Evolutionary conservation across 2,329 filamentous ascomycete genomes (phyloP).

Genomic region (Trichoderma endophyticum): DNA sequence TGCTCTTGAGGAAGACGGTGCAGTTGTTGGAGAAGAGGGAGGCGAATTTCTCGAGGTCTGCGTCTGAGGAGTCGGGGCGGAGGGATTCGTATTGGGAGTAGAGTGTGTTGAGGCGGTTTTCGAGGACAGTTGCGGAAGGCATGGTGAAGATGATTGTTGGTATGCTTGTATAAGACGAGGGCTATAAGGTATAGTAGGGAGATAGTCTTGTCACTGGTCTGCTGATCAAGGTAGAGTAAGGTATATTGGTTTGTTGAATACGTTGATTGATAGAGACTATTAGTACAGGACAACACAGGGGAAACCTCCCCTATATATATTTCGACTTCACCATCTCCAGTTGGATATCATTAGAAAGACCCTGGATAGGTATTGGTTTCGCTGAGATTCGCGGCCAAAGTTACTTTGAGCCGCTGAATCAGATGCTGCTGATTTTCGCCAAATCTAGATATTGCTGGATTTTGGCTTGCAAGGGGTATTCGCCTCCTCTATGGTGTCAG

Average conservation of each 20-base stretch:
- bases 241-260: not conserved
- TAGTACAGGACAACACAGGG: not conserved
- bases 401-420: not conserved
- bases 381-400: not conserved
- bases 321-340: not conserved
- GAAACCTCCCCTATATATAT: not conserved
- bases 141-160: not conserved
- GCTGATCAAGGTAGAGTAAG: not conserved
- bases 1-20: not conserved
- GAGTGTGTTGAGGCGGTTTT: not conserved
- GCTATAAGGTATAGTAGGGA: no score
- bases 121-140: not conserved
- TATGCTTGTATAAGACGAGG: not conserved
- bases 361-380: rapidly evolving
- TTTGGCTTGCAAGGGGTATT: not conserved
- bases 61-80: not conserved
- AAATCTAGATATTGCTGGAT: not conserved
- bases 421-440: not conserved
- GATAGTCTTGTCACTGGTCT: not conserved
- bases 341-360: not conserved
- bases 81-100: not conserved
- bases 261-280: not conserved
- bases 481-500: not conserved
- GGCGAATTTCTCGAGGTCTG: not conserved
- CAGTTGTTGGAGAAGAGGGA: conserved; percentile 4